phyloP scores from a whole-genome alignment of 1,284 basidiomycete species.

The Sparassis latifolia region DNA sequence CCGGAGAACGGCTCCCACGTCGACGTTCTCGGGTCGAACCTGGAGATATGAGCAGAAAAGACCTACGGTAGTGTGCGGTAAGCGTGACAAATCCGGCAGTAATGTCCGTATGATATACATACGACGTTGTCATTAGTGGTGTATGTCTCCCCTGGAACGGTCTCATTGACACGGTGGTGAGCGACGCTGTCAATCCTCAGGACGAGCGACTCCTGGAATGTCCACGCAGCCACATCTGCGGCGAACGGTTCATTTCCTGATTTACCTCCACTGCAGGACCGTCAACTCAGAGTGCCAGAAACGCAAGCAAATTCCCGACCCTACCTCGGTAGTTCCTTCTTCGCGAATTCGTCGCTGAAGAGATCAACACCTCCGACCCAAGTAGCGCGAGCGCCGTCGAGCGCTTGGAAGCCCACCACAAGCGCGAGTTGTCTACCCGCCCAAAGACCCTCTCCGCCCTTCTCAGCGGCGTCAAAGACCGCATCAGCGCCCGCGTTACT shows the following conservation, averaged over 20 bases:
- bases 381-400: conserved; percentile 69
- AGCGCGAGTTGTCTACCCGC: conserved; percentile 72
- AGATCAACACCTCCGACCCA: conserved; percentile 81
- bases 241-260: conserved; percentile 75
- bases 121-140: conserved; percentile 86
- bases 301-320: conserved; percentile 20
- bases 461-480: conserved; percentile 60
- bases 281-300: conserved; percentile 2
- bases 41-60: conserved; percentile 68
- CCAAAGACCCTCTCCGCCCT: conserved; percentile 70
- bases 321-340: conserved; percentile 57
- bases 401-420: conserved; percentile 87
- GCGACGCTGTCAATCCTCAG: conserved; percentile 72
- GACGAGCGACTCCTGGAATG: conserved; percentile 84
- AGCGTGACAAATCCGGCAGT: neutral
- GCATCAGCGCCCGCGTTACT: conserved; percentile 51
- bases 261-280: conserved; percentile 40
- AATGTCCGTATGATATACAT: conserved; percentile 17
- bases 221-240: conserved; percentile 78
- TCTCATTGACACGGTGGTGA: conserved; percentile 68
- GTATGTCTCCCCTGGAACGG: conserved; percentile 60
- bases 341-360: conserved; percentile 67
- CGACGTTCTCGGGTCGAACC: conserved; percentile 46
- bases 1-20: conserved; percentile 71
- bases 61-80: conserved; percentile 39